Evolutionary conservation across 345 rosid genomes (phyloP).

Genomic region (Salix viminalis): DNA sequence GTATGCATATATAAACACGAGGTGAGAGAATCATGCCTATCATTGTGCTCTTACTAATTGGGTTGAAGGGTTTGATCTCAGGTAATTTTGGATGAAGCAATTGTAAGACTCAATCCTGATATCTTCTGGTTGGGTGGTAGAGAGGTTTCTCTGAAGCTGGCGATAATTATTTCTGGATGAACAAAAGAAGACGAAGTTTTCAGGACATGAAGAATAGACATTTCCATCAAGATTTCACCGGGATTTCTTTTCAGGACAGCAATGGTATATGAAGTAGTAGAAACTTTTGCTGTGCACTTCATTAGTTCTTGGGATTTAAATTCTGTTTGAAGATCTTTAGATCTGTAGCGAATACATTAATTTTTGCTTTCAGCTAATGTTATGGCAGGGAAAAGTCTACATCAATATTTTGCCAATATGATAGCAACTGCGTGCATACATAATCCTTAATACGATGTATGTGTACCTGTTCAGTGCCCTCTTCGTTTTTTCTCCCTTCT

Average conservation of each 20-base stretch:
- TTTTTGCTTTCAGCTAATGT: no score
- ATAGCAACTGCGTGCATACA: no score
- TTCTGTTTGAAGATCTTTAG: not conserved
- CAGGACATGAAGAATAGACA: not conserved
- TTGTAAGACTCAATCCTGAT: conserved; percentile 62
- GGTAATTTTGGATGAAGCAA: conserved; percentile 94
- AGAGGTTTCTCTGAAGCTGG: conserved; percentile 84
- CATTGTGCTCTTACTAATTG: conserved; percentile 1
- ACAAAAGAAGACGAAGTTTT: not conserved
- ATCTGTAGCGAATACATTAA: not conserved
- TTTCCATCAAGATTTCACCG: not conserved
- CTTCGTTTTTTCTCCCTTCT: no score
- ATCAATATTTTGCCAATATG: no score
- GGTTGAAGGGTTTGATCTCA: conserved; percentile 30
- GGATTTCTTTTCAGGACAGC: not conserved
- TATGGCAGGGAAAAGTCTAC: no score
- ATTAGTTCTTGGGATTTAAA: not conserved
- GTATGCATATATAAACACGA: not conserved
- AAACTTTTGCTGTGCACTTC: not conserved
- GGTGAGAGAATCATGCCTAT: not conserved
- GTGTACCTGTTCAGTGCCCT: no score
- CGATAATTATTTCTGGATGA: conserved; percentile 21
- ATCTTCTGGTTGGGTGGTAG: conserved; percentile 98
- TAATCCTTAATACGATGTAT: no score
- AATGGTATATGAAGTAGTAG: not conserved